A percentile compares a stretch with the other conserved stretches of the same genome.
Conservation (phyloP, 2,329 filamentous ascomycete genomes). For the Tolypocladium tropicale region DNA sequence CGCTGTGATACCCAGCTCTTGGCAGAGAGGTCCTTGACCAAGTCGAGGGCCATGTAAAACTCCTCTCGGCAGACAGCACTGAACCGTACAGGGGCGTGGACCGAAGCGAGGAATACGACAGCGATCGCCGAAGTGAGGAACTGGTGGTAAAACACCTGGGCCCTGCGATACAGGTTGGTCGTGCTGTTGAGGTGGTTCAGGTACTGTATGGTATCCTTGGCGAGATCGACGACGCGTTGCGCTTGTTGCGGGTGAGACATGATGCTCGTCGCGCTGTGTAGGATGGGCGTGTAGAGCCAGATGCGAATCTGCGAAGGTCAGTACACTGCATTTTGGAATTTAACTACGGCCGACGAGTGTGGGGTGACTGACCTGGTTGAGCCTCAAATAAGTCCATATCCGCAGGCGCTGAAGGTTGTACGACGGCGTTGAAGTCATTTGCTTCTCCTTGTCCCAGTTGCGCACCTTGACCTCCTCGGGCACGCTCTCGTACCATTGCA, state of each 20-base stretch:
- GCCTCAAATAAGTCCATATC: constrained; percentile 74
- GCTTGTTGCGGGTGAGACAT: constrained; percentile 64
- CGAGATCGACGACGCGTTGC: constrained; percentile 62
- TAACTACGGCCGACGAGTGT: background rate
- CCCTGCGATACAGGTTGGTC: constrained; percentile 58
- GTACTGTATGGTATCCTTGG: constrained; percentile 66
- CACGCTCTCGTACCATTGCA: constrained; percentile 77
- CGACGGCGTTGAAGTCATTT: constrained; percentile 43
- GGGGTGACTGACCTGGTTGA: constrained; percentile 53
- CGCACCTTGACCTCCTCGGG: constrained; percentile 48
- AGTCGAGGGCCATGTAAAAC: constrained; percentile 68
- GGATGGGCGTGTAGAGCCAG: constrained; percentile 75
- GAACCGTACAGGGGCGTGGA: constrained; percentile 64
- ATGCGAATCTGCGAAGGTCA: constrained; percentile 53
- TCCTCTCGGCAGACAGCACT: constrained; percentile 59
- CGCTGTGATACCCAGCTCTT: constrained; percentile 63
- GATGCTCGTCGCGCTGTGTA: constrained; percentile 79
- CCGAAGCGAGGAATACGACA: constrained; percentile 66
- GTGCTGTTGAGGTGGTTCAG: constrained; percentile 62
- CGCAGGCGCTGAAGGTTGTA: constrained; percentile 65
- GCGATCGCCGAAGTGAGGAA: constrained; percentile 67
- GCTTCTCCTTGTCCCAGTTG: constrained; percentile 46
- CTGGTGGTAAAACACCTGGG: constrained; percentile 72
- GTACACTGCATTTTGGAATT: background rate
- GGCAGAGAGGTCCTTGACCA: constrained; percentile 62